A percentile compares a stretch with the other conserved stretches of the same genome.
phyloP scores from a whole-genome alignment of 371 early-diverging fungal genomes.

The Catenaria anguillulae region DNA sequence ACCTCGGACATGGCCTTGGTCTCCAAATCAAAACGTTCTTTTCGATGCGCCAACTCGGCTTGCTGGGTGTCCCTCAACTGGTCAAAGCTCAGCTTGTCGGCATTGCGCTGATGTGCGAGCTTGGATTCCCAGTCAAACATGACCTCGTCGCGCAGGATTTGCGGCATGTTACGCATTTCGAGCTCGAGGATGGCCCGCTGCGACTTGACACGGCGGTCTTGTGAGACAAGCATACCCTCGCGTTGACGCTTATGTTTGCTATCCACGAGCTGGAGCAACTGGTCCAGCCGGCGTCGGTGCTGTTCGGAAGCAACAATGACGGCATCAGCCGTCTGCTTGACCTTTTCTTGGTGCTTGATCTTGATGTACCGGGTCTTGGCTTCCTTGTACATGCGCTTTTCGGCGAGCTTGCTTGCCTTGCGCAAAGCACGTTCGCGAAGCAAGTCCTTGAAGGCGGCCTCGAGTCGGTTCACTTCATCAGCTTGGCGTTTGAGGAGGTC shows the following conservation, averaged over 20 bases:
- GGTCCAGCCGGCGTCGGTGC: conserved; percentile 12
- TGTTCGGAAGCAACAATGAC: conserved; percentile 7
- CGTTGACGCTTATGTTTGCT: conserved; percentile 16
- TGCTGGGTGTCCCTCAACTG: conserved; percentile 11
- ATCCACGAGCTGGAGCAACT: conserved; percentile 12
- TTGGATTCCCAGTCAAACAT: too few relatives aligned
- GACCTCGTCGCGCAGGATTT: conserved; percentile 19
- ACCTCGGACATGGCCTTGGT: conserved; percentile 11
- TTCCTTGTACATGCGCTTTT: not conserved
- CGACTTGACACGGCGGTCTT: conserved; percentile 15
- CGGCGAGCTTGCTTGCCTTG: not conserved
- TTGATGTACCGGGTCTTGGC: conserved; percentile 1
- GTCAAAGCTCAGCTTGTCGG: too few relatives aligned
- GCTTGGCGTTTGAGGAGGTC: too few relatives aligned
- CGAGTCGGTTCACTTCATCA: too few relatives aligned
- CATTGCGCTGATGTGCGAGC: too few relatives aligned
- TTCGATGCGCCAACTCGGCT: conserved; percentile 19
- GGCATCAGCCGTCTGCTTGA: conserved; percentile 2
- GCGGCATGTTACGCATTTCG: conserved; percentile 17
- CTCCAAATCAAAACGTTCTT: conserved; percentile 21
- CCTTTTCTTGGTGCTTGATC: conserved; percentile 12
- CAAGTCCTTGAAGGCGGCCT: too few relatives aligned
- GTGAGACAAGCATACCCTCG: conserved; percentile 12
- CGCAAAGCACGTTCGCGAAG: not conserved
- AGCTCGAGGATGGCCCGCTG: conserved; percentile 16